A percentile compares a stretch with the other conserved stretches of the same genome.
phyloP scores from a whole-genome alignment of 768 basidiomycete genomes.

The Rhodotorula taiwanensis region DNA sequence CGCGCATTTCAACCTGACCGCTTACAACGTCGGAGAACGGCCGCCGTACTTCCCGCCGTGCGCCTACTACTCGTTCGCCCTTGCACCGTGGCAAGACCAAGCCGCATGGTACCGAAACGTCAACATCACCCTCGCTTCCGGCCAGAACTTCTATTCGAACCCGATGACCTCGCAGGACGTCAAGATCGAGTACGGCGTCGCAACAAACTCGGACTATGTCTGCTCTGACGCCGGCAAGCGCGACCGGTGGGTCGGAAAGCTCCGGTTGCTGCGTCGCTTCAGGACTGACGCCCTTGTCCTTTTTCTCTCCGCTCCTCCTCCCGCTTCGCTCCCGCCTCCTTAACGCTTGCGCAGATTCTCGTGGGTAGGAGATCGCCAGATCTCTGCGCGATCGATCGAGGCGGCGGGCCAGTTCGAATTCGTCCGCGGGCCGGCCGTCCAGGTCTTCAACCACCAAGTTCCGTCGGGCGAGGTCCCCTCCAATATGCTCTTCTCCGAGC shows the following conservation, averaged over 20 bases:
- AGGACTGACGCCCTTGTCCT: no score
- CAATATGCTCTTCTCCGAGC: neutral
- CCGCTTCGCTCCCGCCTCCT: no score
- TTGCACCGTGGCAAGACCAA: constrained; percentile 3
- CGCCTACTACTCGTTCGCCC: neutral
- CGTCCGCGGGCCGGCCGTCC: neutral
- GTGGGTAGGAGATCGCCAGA: neutral
- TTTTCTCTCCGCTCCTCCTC: no score
- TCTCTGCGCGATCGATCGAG: neutral
- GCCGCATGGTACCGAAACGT: constrained; percentile 8
- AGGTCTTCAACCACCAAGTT: neutral
- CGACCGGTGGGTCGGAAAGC: no score
- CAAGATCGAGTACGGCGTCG: constrained; percentile 1
- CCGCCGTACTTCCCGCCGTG: neutral
- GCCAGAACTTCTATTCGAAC: neutral
- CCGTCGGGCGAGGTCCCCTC: neutral
- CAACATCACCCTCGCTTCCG: neutral
- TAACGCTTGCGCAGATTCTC: no score
- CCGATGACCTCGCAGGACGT: neutral
- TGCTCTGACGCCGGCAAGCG: neutral
- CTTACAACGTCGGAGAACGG: neutral
- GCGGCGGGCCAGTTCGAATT: neutral
- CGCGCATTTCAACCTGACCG: neutral
- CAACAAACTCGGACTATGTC: neutral
- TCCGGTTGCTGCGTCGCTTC: no score